Percentiles rank a stretch among this genome's conserved stretches.
Conservation (phyloP, 768 basidiomycete species). For the Cyclocybe aegerita region DNA sequence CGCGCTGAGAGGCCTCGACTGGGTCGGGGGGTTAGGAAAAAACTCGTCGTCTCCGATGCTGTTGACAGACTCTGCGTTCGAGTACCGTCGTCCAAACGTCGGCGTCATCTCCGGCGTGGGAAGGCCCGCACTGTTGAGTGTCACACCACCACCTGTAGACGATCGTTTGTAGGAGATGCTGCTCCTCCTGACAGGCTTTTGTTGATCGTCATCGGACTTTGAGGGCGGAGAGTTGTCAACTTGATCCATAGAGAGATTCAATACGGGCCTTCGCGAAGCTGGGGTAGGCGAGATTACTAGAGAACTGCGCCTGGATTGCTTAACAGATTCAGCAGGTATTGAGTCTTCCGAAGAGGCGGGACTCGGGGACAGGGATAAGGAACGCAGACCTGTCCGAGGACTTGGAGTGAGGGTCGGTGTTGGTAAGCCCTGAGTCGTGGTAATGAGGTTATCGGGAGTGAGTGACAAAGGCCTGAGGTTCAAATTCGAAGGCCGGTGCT, state of each 20-base stretch:
- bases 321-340: constrained; percentile 13
- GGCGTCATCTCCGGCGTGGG: constrained; percentile 80
- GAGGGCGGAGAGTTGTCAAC: constrained; percentile 26
- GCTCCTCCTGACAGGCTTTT: constrained; percentile 49
- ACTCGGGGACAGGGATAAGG: constrained; percentile 55
- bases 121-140: constrained; percentile 39
- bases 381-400: constrained; percentile 47
- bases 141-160: constrained; percentile 25
- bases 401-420: constrained; percentile 57
- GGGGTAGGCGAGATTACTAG: constrained; percentile 31
- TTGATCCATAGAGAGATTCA: constrained; percentile 35
- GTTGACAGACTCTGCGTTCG: constrained; percentile 25
- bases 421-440: constrained; percentile 38
- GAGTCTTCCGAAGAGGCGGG: constrained; percentile 29
- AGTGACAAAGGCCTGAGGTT: constrained; percentile 74
- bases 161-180: constrained; percentile 77
- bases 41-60: constrained; percentile 40
- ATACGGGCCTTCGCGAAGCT: constrained; percentile 32
- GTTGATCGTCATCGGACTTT: constrained; percentile 28
- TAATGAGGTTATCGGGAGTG: constrained; percentile 49
- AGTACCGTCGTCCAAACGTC: constrained; percentile 38
- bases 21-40: constrained; percentile 38
- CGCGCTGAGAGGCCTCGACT: constrained; percentile 55
- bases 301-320: constrained; percentile 30
- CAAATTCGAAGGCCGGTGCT: constrained; percentile 64